phyloP scores from a whole-genome alignment of 805 yeast genomes.

The Saccharomycopsis oosterbeekiorum region DNA sequence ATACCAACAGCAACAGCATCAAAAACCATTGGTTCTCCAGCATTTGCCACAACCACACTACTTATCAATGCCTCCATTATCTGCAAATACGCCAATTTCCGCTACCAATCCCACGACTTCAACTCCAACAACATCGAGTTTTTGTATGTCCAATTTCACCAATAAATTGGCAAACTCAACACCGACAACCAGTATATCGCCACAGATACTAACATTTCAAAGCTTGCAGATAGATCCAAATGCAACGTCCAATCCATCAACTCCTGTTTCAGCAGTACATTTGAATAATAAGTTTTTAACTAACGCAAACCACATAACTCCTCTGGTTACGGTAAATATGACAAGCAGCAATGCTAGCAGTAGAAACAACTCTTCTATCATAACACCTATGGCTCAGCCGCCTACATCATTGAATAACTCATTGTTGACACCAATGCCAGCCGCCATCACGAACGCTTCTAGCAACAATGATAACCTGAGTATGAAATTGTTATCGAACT shows the following conservation, averaged over 20 bases:
- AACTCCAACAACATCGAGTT: not conserved
- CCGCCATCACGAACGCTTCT: not conserved
- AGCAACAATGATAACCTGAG: not conserved
- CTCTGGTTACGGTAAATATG: not conserved
- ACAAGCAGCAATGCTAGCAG: not conserved
- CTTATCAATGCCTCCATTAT: not conserved
- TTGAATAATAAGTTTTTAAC: not conserved
- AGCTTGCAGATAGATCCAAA: not conserved
- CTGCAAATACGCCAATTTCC: not conserved
- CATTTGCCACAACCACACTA: not conserved
- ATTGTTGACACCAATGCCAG: not conserved
- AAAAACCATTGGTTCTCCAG: conserved; percentile 2
- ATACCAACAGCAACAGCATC: not conserved
- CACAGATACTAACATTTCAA: not conserved
- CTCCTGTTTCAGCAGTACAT: not conserved
- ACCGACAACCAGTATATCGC: not conserved
- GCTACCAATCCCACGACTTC: not conserved
- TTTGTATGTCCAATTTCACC: not conserved
- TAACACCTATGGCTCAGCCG: not conserved
- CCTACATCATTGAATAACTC: not conserved
- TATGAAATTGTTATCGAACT: not conserved
- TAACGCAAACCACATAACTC: not conserved
- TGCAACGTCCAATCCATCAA: not conserved
- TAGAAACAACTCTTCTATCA: not conserved
- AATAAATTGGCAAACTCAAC: not conserved